Evolutionary conservation across 495 filamentous ascomycete species (phyloP).

Genomic region (Pseudoneurospora amorphoporcata): DNA sequence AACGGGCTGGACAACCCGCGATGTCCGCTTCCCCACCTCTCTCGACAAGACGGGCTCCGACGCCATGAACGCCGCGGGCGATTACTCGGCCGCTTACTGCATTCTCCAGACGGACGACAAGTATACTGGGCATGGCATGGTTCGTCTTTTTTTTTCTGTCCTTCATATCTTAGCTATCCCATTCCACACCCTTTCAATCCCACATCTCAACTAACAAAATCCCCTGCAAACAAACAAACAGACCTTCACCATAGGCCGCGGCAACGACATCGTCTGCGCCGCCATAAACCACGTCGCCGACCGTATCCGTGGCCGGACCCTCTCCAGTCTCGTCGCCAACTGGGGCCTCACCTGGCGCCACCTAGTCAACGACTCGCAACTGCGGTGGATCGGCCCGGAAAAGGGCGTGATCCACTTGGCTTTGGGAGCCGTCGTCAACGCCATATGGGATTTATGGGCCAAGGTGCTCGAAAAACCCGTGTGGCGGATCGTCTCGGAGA

Average conservation of each 20-base stretch:
- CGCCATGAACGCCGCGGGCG: conserved; percentile 92
- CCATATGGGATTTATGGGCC: conserved; percentile 92
- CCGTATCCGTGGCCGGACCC: conserved; percentile 60
- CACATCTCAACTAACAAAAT: neutral
- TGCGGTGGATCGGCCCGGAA: conserved; percentile 92
- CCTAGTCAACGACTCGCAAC: conserved; percentile 79
- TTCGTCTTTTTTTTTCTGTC: conserved; percentile 23
- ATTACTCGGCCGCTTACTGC: conserved; percentile 90
- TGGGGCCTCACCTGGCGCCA: conserved; percentile 88
- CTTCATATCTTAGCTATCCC: neutral
- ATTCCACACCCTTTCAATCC: neutral
- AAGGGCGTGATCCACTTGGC: conserved; percentile 93
- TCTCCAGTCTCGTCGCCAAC: conserved; percentile 64
- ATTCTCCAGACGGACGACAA: conserved; percentile 73
- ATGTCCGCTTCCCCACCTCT: conserved; percentile 91
- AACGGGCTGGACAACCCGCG: conserved; percentile 66
- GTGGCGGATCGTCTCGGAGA: conserved; percentile 82
- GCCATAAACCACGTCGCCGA: conserved; percentile 70
- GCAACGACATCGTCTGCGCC: conserved; percentile 85
- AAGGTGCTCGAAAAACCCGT: conserved; percentile 78
- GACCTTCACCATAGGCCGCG: conserved; percentile 95
- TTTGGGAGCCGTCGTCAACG: conserved; percentile 83
- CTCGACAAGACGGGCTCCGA: conserved; percentile 92
- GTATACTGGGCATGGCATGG: conserved; percentile 78
- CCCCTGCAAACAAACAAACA: conserved; percentile 21